Evolutionary conservation across 2,329 filamentous ascomycete genomes (phyloP), one percentile per base, ranked within the genome.

Genomic region (Ceratocystis cubensis): DNA sequence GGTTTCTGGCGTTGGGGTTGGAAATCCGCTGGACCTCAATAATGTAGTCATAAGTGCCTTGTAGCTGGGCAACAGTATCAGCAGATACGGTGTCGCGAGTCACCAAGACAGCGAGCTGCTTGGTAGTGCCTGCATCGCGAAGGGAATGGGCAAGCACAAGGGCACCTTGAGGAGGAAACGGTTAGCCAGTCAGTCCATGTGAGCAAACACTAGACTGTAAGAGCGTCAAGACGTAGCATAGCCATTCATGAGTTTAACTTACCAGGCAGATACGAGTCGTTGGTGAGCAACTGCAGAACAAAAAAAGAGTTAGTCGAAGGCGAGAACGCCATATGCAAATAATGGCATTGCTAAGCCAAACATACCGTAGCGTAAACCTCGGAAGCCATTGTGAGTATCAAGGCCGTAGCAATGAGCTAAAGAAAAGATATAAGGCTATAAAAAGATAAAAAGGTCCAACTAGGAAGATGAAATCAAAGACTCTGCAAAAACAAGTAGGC

Each of bases 61-160:
- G 84, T 72, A 99, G 84, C 78, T 96, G 85, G 28, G 83, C 81
- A 68, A 97, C 82, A 61, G 89, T 91, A 65, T 87, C 86, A 65
- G 82, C 78, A 44, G 88, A 88, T 63, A 99, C 81, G 20, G 83
- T 86, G 72, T 96, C 91, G 65, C 87, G 81, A 3, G 91, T 95
- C 74, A 95, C 84, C 71, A 97, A 80, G 71, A 88, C 88, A 68
- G 88, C 91, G 72, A 99, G 81, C 79, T 91, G 93, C 79, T 90
- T 94, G 71, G 81, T 85, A 46, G 92, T 90, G 67, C 90, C 90
- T 72, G 86, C 88, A 86, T 99, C 94, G 76, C 90, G 88, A 67
- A 99, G 80, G 44, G 94, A 97, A 79, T 97, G 92, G 69, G 91
- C 92, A 70, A 99, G 85, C 61, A 99, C 92, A 71, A 94, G 85